phyloP scores from a whole-genome alignment of 164 flowering plant genomes.

The Vitis rotundifolia region DNA sequence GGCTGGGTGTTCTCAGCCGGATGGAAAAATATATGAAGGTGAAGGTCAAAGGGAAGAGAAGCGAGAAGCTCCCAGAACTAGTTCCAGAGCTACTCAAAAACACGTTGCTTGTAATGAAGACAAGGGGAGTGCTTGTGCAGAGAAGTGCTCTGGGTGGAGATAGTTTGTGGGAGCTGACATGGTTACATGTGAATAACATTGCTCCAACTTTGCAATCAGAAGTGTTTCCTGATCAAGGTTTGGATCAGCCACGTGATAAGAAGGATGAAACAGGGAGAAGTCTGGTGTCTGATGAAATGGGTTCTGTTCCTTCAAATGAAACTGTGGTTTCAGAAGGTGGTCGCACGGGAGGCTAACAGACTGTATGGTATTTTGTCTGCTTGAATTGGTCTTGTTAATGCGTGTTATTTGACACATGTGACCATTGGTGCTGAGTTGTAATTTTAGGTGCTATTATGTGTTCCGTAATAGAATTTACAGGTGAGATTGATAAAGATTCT shows the following conservation, averaged over 20 bases:
- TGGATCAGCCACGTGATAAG: constrained; percentile 17
- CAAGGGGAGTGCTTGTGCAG: constrained; percentile 47
- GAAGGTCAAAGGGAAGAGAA: constrained; percentile 49
- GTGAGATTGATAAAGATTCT: no score
- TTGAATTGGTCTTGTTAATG: not conserved
- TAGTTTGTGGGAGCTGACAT: constrained; percentile 62
- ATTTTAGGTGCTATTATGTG: no score
- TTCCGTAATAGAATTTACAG: no score
- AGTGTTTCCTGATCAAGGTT: constrained; percentile 45
- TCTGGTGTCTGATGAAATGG: constrained; percentile 18
- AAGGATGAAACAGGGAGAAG: constrained; percentile 5
- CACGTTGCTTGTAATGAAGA: constrained; percentile 55
- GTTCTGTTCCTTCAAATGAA: constrained; percentile 19
- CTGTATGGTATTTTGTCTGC: not conserved
- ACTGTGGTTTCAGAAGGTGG: constrained; percentile 13
- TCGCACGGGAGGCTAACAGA: constrained; percentile 12
- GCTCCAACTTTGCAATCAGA: constrained; percentile 51
- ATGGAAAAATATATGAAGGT: constrained; percentile 52
- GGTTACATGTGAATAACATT: constrained; percentile 58
- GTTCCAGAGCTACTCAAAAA: constrained; percentile 67
- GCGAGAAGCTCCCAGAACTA: constrained; percentile 54
- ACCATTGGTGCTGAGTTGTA: no score
- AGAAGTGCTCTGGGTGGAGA: constrained; percentile 45
- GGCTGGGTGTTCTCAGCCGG: constrained; percentile 52
- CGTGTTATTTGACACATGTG: no score